Evolutionary conservation across 345 rosid genomes (phyloP), one percentile per base, ranked within the genome.

Genomic region (Camelina neglecta): DNA sequence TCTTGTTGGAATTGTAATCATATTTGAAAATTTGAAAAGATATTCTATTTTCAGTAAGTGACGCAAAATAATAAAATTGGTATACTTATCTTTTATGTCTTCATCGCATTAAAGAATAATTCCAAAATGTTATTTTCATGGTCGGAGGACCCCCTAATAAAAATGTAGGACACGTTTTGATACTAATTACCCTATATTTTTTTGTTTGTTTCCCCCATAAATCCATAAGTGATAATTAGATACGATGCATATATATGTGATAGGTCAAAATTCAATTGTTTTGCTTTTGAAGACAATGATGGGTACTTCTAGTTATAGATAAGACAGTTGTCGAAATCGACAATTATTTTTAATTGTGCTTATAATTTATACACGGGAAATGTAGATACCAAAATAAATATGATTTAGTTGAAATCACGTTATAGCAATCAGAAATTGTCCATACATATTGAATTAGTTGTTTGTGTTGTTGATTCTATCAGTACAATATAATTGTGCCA

Each of bases 151-250:
- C 65, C 55, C 66, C 7, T 24, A 24, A 24, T 29, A 1, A 48
- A 53, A 48, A 58, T 45, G 71, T 70, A 67, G 61, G 66, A 75
- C 61, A 54, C 33, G 11, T 47, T 47, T 65, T 71, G 79, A 74
- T 75, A 31, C 65, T 68, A 78, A 71, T 63, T 6, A 79, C 82
- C 81, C 65, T 16, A 35, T 38, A 69, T 20, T 33, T 13, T 26
- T 24, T 16, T 29, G 11, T 36, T 45, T 47, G 12, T 35, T 66
- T 23, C 38, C 20, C n/a, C 38, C 26, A 31, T 64, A 29, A 65
- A 18, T 61, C 11, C 38, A 15, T 45, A 70, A 29, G 15, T 38
- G 49, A 53, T 61, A 38, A 68, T 57, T 47, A 35, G 54, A 65
- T 54, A 23, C 56, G 48, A 59, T 49, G 21, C 67, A 57, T 41